Conservation (phyloP, 2,329 filamentous ascomycete genomes). For the Epichloe gansuensis region DNA sequence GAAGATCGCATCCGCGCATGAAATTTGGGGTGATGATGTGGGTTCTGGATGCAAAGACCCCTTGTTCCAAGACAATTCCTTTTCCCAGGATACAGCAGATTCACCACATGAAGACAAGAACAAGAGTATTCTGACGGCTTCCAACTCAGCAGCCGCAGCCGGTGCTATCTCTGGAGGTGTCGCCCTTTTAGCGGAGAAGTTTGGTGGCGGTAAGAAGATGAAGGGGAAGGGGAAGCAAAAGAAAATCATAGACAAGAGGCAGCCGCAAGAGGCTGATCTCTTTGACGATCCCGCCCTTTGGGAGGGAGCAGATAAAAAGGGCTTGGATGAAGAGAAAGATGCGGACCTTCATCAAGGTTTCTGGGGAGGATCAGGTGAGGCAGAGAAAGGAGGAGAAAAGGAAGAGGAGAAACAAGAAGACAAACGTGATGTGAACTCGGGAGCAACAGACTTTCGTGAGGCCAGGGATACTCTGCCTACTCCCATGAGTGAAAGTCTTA, state of each 20-base stretch:
- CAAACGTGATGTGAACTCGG: background rate
- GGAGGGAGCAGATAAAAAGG: conserved; percentile 30
- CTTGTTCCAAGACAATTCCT: background rate
- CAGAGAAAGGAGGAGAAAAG: conserved; percentile 1
- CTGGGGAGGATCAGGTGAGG: conserved; percentile 15
- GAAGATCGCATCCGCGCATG: background rate
- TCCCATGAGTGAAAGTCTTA: conserved; percentile 9
- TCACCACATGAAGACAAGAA: background rate
- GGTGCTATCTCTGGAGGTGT: conserved; percentile 16
- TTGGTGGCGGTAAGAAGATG: conserved; percentile 17
- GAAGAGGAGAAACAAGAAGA: conserved; percentile 4
- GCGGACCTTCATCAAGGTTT: conserved; percentile 14
- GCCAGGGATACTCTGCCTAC: conserved; percentile 8
- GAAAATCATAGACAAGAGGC: conserved; percentile 27
- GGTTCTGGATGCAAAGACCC: background rate
- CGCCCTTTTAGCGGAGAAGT: conserved; percentile 22
- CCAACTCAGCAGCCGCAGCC: conserved; percentile 13
- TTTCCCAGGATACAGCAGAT: background rate
- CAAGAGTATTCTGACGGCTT: conserved; percentile 7
- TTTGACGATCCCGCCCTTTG: conserved; percentile 32
- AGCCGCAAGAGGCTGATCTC: conserved; percentile 26
- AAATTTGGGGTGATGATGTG: background rate
- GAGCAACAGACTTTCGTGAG: background rate
- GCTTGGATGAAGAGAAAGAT: conserved; percentile 13
- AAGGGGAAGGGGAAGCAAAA: conserved; percentile 15